These are phyloP conservation scores for Dactylorhiza incarnata DNA, from an alignment of 106 monocot species.

Conservation along the genomic window DNA sequence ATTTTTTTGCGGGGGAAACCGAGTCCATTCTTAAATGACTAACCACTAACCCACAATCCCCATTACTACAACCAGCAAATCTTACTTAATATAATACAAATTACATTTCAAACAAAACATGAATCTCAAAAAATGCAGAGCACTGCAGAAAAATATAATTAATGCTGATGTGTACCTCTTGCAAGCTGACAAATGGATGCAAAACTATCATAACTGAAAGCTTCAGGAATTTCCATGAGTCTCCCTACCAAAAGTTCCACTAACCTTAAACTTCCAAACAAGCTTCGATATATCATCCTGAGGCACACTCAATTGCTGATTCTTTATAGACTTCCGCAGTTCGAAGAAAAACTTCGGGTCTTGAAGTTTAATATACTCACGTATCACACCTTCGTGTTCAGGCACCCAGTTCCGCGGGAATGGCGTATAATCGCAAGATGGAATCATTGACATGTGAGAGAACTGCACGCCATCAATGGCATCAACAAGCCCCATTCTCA, in stretches of 20 bases:
- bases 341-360: constrained; percentile 79
- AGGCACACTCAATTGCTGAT: constrained; percentile 41
- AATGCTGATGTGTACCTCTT: background rate
- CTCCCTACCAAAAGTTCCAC: constrained; percentile 43
- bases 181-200: background rate
- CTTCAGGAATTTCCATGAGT: constrained; percentile 9
- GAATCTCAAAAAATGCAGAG: background rate
- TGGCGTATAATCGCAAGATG: constrained; percentile 92
- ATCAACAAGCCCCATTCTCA: constrained; percentile 95
- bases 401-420: constrained; percentile 88
- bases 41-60: no score
- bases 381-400: constrained; percentile 51
- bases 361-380: constrained; percentile 72
- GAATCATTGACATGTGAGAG: constrained; percentile 76
- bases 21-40: no score
- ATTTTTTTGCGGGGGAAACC: no score
- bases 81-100: background rate
- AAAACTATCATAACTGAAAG: background rate
- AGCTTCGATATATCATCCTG: constrained; percentile 67
- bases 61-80: no score
- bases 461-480: constrained; percentile 92
- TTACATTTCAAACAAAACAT: background rate
- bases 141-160: background rate
- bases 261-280: constrained; percentile 75
- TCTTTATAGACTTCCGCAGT: constrained; percentile 52